Base-by-base conservation (phyloP, 768 basidiomycete species). In the Thelephora aurantiotincta region DNA sequence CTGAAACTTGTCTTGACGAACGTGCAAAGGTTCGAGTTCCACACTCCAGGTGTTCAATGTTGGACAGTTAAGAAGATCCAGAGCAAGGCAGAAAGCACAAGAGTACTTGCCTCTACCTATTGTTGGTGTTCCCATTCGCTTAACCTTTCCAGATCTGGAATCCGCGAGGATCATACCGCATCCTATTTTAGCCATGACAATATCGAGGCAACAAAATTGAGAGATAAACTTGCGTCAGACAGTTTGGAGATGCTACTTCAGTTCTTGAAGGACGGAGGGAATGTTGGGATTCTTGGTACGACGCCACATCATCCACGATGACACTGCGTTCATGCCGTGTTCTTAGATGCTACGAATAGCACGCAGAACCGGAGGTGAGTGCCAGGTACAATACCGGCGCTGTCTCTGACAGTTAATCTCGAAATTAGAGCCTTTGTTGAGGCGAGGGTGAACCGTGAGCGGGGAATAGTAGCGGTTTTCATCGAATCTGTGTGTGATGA, bases 401-500 rank as follows among this genome's bases (percentile, higher is more conserved):
- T 14, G 12, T 38, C 20, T 36, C 22, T 13, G 20, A 12, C 43
- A 14, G 14, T 11, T 44, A 35, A 23, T 11, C 22, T 23, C 38
- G 14, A 4, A 9, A 30, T 2, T 45, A 90, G 94, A 55, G 78
- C 82, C 35, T 85, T 80, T 63, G 88, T 99, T 46, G 79, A 82
- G 57, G 74, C 74, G 34, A 83, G 96, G 9, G 80, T 98, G 12
- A 72, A 81, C 1, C 76, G 77, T 59, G 96, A 99, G 65, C 87
- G 82, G 44, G 85, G 88, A 12, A 76, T 99, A 50, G 73, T 77
- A 47, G 73, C 91, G 26, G 83, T 99, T 52, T 99, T 97, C 64
- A 77, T 99, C 43, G 96, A 99, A 67, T 92, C 90, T 0, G 66
- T 88, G 47, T 98, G 94, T 68, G 82, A 89, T 61, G 93, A 99